These are phyloP conservation scores for Exophiala calicioides DNA, from an alignment of 2,329 filamentous ascomycete genomes.

Conservation along the genomic window DNA sequence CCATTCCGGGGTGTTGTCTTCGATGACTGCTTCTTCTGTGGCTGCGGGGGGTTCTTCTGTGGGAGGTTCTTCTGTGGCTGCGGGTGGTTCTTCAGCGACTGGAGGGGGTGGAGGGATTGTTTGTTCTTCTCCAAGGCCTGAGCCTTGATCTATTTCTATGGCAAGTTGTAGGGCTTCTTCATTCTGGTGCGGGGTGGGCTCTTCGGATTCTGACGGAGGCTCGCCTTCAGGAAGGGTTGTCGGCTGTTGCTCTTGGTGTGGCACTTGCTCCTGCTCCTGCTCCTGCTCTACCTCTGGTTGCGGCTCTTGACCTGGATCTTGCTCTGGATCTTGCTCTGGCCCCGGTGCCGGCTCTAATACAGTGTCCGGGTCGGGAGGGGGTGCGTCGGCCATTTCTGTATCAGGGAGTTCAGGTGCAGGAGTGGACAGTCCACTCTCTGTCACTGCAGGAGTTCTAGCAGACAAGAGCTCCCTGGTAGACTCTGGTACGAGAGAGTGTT, in stretches of 20 bases:
- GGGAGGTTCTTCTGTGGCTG: constrained; percentile 1
- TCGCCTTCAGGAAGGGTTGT: constrained; percentile 2
- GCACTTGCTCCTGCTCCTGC: background rate
- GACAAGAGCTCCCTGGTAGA: background rate
- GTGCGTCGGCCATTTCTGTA: constrained; percentile 19
- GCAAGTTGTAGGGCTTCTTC: too few species aligned
- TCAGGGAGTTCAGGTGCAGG: constrained; percentile 11
- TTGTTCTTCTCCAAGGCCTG: background rate
- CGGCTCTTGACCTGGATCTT: background rate
- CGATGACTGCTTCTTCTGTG: too few species aligned
- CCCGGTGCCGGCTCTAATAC: background rate
- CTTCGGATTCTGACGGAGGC: constrained; percentile 3
- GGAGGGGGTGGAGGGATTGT: constrained; percentile 21
- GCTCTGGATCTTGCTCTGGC: constrained; percentile 2
- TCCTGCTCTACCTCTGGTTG: background rate
- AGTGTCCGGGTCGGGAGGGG: constrained; percentile 4
- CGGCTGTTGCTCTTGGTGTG: background rate
- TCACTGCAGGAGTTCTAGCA: constrained; percentile 1
- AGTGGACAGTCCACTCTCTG: constrained; percentile 7
- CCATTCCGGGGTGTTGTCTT: constrained; percentile 55
- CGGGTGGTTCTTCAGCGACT: constrained; percentile 1
- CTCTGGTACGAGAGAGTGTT: constrained; percentile 5
- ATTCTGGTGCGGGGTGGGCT: background rate
- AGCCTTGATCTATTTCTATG: background rate
- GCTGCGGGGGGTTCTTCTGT: too few species aligned